These are phyloP conservation scores for Elsinoe ampelina DNA, from an alignment of 2,329 filamentous ascomycete species.

Conservation along the genomic window DNA sequence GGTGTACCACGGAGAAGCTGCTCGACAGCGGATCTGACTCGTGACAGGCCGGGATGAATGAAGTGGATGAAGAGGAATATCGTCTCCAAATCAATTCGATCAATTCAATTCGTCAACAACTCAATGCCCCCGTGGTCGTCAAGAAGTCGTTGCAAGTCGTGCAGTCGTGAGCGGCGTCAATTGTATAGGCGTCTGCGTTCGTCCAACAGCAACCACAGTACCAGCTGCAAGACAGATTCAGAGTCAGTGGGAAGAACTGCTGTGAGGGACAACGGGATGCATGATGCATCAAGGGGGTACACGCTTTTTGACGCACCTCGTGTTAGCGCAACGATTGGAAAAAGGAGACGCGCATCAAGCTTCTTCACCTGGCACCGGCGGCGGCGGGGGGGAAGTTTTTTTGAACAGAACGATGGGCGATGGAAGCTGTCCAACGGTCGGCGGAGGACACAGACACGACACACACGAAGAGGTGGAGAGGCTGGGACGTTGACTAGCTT, in stretches of 20 bases:
- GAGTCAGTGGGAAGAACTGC: constrained; percentile 9
- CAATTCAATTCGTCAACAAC: constrained; percentile 1
- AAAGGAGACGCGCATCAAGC: constrained; percentile 14
- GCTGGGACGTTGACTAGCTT: constrained; percentile 13
- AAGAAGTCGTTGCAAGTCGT: constrained; percentile 9
- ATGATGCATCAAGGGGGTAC: constrained; percentile 12
- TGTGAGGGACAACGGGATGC: constrained; percentile 12
- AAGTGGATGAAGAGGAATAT: neutral
- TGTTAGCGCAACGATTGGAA: constrained; percentile 10
- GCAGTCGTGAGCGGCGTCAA: constrained; percentile 9
- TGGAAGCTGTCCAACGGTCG: constrained; percentile 11
- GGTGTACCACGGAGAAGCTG: constrained; percentile 1
- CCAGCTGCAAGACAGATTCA: constrained; percentile 13
- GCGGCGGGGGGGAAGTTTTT: constrained; percentile 13
- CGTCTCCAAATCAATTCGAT: neutral
- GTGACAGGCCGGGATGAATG: neutral
- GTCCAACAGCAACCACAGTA: neutral
- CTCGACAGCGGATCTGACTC: constrained; percentile 1
- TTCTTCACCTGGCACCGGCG: constrained; percentile 2
- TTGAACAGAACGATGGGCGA: constrained; percentile 8
- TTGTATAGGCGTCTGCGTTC: neutral
- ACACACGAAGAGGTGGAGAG: constrained; percentile 12
- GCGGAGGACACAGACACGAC: constrained; percentile 8
- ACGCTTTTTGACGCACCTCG: constrained; percentile 14
- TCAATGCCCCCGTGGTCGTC: constrained; percentile 6